A percentile compares a stretch with the other conserved stretches of the same genome.
Evolutionary conservation across 768 basidiomycete genomes (phyloP).

Genomic region (Chiua virens): DNA sequence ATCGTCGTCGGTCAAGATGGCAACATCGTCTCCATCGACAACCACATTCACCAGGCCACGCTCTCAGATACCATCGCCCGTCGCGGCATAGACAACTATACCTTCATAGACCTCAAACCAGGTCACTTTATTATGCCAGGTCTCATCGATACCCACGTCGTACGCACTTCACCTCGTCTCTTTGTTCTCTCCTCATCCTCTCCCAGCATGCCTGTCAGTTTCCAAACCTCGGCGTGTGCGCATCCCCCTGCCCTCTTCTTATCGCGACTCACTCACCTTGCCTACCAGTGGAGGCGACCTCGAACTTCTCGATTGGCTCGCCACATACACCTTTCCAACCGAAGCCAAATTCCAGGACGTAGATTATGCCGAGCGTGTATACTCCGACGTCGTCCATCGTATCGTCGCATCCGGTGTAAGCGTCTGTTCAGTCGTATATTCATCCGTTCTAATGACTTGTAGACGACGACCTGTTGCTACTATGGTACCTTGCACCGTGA

Average conservation of each 20-base stretch:
- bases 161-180: constrained; percentile 35
- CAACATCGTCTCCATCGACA: constrained; percentile 69
- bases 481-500: constrained; percentile 82
- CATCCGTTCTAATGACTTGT: constrained; percentile 5
- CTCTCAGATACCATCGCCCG: constrained; percentile 51
- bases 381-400: constrained; percentile 69
- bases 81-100: constrained; percentile 42
- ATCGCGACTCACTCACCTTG: constrained; percentile 4
- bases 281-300: constrained; percentile 71
- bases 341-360: constrained; percentile 75
- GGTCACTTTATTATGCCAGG: constrained; percentile 83
- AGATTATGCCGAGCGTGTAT: constrained; percentile 67
- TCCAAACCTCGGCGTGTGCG: constrained; percentile 40
- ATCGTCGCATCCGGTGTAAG: constrained; percentile 75
- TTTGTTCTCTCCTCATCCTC: background rate
- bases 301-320: constrained; percentile 88
- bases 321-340: constrained; percentile 82
- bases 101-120: constrained; percentile 40
- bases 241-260: background rate
- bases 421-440: constrained; percentile 9
- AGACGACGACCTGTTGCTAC: constrained; percentile 94
- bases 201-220: constrained; percentile 41
- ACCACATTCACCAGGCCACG: constrained; percentile 48
- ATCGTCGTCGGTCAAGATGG: constrained; percentile 53
- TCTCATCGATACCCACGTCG: constrained; percentile 90